Base-by-base conservation (phyloP, 805 yeast genomes). In the Metschnikowia koreensis region DNA sequence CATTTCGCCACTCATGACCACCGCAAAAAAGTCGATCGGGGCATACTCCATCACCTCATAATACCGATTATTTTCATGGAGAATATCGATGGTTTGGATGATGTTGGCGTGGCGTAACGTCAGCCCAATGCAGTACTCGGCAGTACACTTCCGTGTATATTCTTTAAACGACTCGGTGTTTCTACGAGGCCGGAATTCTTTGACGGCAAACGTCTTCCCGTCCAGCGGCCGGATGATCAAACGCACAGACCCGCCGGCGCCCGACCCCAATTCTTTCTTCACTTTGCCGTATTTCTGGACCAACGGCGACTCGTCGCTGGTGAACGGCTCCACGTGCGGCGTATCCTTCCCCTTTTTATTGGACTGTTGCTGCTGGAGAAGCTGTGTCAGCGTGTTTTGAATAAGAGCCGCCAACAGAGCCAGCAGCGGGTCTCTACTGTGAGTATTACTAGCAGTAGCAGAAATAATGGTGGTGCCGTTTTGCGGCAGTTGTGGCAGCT, bases 31-130 rank as follows among this genome's bases (percentile, higher is more conserved):
- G 70, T 88, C 96, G 40, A 83, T 79, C 7, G 96, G 89, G 61
- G 96, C 89, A 67, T 85, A 93, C 70, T 94, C 99, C 97, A 94
- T 91, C 48, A 94, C 90, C 68, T 93, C 96, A 48, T 72, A 85
- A 85, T 57, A 87, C 78, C 87, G 84, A 59, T 81, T 82, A 60
- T 67, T 90, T 81, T 62, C 86, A 56, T 81, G 82, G 48, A 89
- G 83, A 73, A 71, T 89, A 69, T 88, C 96, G 59, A 87, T 73
- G 2, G 94, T 87, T 63, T 86, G 82, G 60, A 88, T 87, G 56
- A 88, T 81, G 66, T 88, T 87, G 48, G 93, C 90, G 69, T 88
- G 94, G 59, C 84, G 87, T 53, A 88, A 73, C 17, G 93, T 86
- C 22, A 89, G 83, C 13, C 96, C 96, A 52, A 88, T 87, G 69